These are phyloP conservation scores for Moricandia moricandioides DNA, from an alignment of 345 rosid species.

Conservation along the genomic window DNA sequence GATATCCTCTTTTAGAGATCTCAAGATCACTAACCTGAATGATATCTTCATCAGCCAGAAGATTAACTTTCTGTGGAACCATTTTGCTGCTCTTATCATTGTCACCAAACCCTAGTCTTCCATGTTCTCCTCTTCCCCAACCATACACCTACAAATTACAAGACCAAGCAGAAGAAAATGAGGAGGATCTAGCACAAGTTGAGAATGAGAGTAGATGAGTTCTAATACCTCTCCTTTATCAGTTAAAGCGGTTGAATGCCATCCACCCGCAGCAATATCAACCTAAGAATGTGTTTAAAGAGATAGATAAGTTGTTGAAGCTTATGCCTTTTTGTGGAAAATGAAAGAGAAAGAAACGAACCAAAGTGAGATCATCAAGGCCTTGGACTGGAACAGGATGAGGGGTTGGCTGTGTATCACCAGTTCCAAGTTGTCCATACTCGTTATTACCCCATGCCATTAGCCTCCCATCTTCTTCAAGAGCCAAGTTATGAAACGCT, in stretches of 20 bases:
- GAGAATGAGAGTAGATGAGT: not conserved
- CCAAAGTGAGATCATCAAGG: slow-evolving; percentile 79
- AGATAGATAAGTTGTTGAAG: not conserved
- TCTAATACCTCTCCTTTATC: slow-evolving; percentile 71
- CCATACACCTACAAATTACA: slow-evolving; percentile 64
- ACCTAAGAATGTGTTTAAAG: slow-evolving; percentile 46
- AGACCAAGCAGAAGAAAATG: slow-evolving; percentile 4
- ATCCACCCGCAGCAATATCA: slow-evolving; percentile 99
- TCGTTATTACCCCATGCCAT: slow-evolving; percentile 99
- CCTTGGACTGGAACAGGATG: slow-evolving; percentile 85
- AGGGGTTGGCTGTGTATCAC: slow-evolving; percentile 96
- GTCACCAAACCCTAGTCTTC: slow-evolving; percentile 96
- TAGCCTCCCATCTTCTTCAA: slow-evolving; percentile 80
- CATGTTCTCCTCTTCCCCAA: slow-evolving; percentile 99
- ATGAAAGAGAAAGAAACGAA: slow-evolving; percentile 32
- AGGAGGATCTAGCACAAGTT: not conserved
- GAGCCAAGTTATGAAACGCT: slow-evolving; percentile 98
- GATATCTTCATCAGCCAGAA: slow-evolving; percentile 73
- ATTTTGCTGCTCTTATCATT: slow-evolving; percentile 98
- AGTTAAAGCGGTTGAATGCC: slow-evolving; percentile 97
- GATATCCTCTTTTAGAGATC: slow-evolving; percentile 28
- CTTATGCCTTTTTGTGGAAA: not conserved
- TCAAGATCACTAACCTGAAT: slow-evolving; percentile 51
- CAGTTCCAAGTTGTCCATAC: slow-evolving; percentile 98
- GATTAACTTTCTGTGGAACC: slow-evolving; percentile 90